phyloP scores from a whole-genome alignment of 2,329 filamentous ascomycete genomes.

The Pestalotiopsis sp. region DNA sequence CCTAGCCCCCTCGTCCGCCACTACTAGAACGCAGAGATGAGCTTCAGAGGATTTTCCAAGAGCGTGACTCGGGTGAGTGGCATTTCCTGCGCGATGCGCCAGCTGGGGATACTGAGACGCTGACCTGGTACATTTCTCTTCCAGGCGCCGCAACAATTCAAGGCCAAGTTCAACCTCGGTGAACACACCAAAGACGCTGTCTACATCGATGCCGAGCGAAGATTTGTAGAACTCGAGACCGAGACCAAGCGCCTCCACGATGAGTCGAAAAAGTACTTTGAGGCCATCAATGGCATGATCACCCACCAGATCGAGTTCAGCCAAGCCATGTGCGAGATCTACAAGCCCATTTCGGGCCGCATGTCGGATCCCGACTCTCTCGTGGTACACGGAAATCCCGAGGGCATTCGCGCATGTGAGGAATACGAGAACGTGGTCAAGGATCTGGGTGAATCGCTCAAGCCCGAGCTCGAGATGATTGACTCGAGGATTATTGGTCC shows the following conservation, averaged over 20 bases:
- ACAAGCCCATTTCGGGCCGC: slow-evolving; percentile 96
- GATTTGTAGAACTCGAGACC: slow-evolving; percentile 90
- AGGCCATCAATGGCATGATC: slow-evolving; percentile 98
- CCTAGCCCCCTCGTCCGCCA: neutral
- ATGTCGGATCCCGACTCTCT: slow-evolving; percentile 89
- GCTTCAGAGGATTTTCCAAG: slow-evolving; percentile 96
- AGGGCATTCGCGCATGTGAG: slow-evolving; percentile 93
- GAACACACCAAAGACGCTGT: slow-evolving; percentile 94
- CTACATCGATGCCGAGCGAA: slow-evolving; percentile 90
- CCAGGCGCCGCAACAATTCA: slow-evolving; percentile 87
- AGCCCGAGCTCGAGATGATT: slow-evolving; percentile 97
- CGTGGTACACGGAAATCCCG: slow-evolving; percentile 81
- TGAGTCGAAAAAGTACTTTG: slow-evolving; percentile 96
- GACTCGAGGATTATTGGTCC: slow-evolving; percentile 88
- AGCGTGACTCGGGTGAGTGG: slow-evolving; percentile 76
- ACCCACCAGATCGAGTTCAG: slow-evolving; percentile 98
- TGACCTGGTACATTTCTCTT: slow-evolving; percentile 7
- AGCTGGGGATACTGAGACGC: neutral
- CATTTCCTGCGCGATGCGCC: neutral
- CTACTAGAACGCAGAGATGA: slow-evolving; percentile 64
- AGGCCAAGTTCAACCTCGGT: slow-evolving; percentile 90
- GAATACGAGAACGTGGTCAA: slow-evolving; percentile 92
- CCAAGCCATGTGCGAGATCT: slow-evolving; percentile 92
- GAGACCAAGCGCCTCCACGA: slow-evolving; percentile 95
- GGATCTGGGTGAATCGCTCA: slow-evolving; percentile 84